Evolutionary conservation across 257 asterid genomes (phyloP), one percentile per base, ranked within the genome.

Genomic region (Ilex asprella): DNA sequence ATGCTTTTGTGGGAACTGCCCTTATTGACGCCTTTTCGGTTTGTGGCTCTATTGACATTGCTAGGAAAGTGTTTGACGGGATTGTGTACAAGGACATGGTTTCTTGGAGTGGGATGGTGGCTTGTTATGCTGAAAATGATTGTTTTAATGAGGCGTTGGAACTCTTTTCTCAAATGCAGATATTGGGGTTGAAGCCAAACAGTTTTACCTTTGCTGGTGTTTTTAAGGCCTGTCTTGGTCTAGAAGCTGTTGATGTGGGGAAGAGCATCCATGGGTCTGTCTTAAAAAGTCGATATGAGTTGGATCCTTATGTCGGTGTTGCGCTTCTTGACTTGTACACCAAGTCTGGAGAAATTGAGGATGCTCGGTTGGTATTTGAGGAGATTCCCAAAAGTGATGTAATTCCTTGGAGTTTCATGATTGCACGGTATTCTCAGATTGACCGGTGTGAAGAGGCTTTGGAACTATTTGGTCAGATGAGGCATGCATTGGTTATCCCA

Each of bases 401-500:
- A 56, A 87, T 91, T 68, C 92, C 96, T 12, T 91, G 98, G 98
- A 91, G 96, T 73, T 86, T 91, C 81, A 88, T 91, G 95, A 91
- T 91, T 65, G 80, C 98, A 3, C 84, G 98, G 2, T 86, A 80
- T 73, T 91, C 98, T 16, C 97, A 91, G 71, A 79, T 86, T 82
- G 84, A 74, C 56, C 73, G 35, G 32, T 84, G 87, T 62, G 76
- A 70, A 32, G 93, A 88, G 74, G 95, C 98, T 0, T 62, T 91
- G 79, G 78, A 68, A 66, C 65, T 88, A 61, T 91, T 86, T 75
- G 32, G 67, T 47, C 71, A 73, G 66, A 91, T 91, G 98, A 69
- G 89, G 77, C 75, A 59, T 75, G 55, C 81, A 2, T 70, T 61
- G 12, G 82, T 88, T 55, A 50, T 60, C 46, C 96, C 98, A 41